Evolutionary conservation across 257 asterid genomes (phyloP).

Genomic region (Solanum arcanum): DNA sequence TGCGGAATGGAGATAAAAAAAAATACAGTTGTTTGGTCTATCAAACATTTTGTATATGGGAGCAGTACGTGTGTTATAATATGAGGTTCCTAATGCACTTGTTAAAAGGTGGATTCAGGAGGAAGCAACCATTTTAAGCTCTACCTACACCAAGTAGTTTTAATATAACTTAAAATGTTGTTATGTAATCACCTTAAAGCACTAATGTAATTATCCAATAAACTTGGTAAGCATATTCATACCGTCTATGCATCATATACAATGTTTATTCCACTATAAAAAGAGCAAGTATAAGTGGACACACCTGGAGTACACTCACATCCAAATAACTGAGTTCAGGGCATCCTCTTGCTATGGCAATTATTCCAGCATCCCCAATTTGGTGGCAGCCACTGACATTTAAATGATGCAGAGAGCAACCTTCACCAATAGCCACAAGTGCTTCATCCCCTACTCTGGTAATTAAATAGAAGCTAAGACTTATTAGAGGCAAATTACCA

Average conservation of each 20-base stretch:
- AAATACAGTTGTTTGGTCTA: background rate
- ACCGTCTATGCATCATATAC: background rate
- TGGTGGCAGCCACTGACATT: constrained; percentile 87
- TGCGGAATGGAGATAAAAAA: background rate
- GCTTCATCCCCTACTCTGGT: constrained; percentile 80
- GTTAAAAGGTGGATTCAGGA: background rate
- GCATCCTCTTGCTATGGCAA: constrained; percentile 78
- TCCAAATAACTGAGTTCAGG: constrained; percentile 73
- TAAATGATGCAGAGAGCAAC: constrained; percentile 62
- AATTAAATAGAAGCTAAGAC: constrained; percentile 3
- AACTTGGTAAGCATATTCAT: background rate
- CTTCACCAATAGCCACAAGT: constrained; percentile 62
- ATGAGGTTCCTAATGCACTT: background rate
- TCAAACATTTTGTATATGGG: background rate
- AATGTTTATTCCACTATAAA: background rate
- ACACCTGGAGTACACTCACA: constrained; percentile 82
- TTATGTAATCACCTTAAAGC: background rate
- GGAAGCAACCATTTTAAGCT: background rate
- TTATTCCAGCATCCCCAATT: constrained; percentile 76
- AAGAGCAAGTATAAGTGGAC: constrained; percentile 3
- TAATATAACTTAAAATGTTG: background rate
- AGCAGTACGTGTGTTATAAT: background rate
- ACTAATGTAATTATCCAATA: background rate
- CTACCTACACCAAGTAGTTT: background rate
- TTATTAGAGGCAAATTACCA: background rate